phyloP scores from a whole-genome alignment of 2,329 filamentous ascomycete species.

The Madurella mycetomatis region DNA sequence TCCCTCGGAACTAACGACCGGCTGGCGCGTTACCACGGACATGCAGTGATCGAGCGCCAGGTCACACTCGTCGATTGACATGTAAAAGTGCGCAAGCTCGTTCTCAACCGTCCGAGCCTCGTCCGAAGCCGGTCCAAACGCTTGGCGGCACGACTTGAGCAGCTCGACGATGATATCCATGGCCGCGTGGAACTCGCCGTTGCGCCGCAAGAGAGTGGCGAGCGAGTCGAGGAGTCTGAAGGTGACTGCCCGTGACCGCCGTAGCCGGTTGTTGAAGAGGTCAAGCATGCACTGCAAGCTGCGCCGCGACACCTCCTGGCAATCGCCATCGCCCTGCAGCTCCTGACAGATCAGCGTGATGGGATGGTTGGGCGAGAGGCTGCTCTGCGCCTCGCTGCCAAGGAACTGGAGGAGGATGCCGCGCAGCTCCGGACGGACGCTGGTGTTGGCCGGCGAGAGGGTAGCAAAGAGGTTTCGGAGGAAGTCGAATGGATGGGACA shows the following conservation, averaged over 20 bases:
- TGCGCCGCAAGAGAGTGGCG: constrained; percentile 25
- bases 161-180: constrained; percentile 24
- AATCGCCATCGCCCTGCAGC: constrained; percentile 21
- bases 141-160: constrained; percentile 20
- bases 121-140: constrained; percentile 22
- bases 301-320: constrained; percentile 25
- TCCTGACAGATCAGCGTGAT: constrained; percentile 25
- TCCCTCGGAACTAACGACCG: neutral
- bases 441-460: constrained; percentile 25
- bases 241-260: constrained; percentile 22
- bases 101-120: constrained; percentile 22
- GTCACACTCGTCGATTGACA: constrained; percentile 21
- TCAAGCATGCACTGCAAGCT: constrained; percentile 27
- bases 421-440: constrained; percentile 25
- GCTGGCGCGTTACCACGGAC: constrained; percentile 22
- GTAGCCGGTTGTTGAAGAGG: constrained; percentile 24
- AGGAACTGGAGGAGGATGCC: constrained; percentile 24
- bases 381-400: constrained; percentile 21
- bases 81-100: constrained; percentile 26
- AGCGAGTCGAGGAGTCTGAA: constrained; percentile 28
- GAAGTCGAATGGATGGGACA: constrained; percentile 25
- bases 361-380: constrained; percentile 22
- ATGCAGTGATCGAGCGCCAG: constrained; percentile 24
- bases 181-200: constrained; percentile 24
- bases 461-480: constrained; percentile 26